phyloP scores from a whole-genome alignment of 805 yeast genomes.

The Diddensiella transvaalensis region DNA sequence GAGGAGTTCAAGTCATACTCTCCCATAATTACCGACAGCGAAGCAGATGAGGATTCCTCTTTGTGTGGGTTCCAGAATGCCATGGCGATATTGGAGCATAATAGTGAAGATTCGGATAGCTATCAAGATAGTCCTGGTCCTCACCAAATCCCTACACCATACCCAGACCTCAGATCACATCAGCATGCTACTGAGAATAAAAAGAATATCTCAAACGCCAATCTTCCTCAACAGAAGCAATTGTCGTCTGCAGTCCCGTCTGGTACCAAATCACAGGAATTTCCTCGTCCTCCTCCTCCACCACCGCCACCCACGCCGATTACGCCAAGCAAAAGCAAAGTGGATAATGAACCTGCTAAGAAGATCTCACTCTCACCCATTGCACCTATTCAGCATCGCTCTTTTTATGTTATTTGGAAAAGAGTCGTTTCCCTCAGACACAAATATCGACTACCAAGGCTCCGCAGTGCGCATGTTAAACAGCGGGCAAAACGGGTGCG shows the following conservation, averaged over 20 bases:
- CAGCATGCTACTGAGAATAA: too few relatives aligned
- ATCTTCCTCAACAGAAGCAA: too few relatives aligned
- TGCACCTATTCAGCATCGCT: not conserved
- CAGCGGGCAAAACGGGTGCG: too few relatives aligned
- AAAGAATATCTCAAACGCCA: too few relatives aligned
- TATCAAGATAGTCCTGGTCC: not conserved
- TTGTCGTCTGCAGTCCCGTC: too few relatives aligned
- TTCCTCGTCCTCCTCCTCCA: not conserved
- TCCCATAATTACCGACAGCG: slow-evolving; percentile 1
- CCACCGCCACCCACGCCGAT: not conserved
- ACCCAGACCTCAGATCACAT: not conserved
- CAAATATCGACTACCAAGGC: too few relatives aligned
- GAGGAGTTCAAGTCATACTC: slow-evolving; percentile 1
- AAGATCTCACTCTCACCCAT: not conserved
- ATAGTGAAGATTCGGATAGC: too few relatives aligned
- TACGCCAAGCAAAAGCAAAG: not conserved
- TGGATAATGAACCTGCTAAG: not conserved
- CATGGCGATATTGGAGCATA: not conserved
- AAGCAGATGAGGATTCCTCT: not conserved
- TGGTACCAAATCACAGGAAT: not conserved
- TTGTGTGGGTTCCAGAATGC: not conserved
- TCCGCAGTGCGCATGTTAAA: too few relatives aligned
- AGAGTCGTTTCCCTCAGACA: not conserved
- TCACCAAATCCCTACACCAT: not conserved
- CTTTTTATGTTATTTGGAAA: not conserved